Conservation (phyloP, 495 filamentous ascomycete genomes). For the Trichoderma gamsii region DNA sequence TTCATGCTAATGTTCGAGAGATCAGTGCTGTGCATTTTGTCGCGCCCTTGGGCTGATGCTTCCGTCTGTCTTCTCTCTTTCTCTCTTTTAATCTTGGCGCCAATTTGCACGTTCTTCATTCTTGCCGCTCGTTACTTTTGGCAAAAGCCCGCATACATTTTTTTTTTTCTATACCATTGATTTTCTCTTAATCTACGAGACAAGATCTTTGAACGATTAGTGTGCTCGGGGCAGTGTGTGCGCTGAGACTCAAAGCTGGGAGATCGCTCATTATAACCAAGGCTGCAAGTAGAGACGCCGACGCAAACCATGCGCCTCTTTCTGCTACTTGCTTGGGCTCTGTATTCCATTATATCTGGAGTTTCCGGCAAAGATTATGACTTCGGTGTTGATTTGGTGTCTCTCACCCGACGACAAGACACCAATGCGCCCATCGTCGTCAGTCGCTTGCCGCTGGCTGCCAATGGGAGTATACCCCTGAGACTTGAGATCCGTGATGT, state of each 20-base stretch:
- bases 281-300: not conserved
- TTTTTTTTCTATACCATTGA: not conserved
- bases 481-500: constrained; percentile 46
- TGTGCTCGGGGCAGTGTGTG: not conserved
- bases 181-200: not conserved
- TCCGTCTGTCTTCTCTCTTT: not conserved
- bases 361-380: not conserved
- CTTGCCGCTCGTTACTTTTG: not conserved
- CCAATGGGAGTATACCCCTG: constrained; percentile 23
- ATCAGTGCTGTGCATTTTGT: not conserved
- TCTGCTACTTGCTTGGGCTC: not conserved
- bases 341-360: not conserved
- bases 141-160: not conserved
- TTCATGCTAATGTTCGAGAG: not conserved
- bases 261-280: not conserved
- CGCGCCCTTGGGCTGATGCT: not conserved
- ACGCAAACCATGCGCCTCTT: not conserved
- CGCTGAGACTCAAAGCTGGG: not conserved
- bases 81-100: not conserved
- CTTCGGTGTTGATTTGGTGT: constrained; percentile 48
- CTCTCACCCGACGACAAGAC: constrained; percentile 22
- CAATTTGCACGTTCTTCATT: not conserved
- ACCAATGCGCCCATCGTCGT: not conserved
- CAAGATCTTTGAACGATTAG: not conserved
- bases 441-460: constrained; percentile 27